These are phyloP conservation scores for Cyclotella cryptica DNA, from an alignment of 108 stramenopile species.

Conservation along the genomic window DNA sequence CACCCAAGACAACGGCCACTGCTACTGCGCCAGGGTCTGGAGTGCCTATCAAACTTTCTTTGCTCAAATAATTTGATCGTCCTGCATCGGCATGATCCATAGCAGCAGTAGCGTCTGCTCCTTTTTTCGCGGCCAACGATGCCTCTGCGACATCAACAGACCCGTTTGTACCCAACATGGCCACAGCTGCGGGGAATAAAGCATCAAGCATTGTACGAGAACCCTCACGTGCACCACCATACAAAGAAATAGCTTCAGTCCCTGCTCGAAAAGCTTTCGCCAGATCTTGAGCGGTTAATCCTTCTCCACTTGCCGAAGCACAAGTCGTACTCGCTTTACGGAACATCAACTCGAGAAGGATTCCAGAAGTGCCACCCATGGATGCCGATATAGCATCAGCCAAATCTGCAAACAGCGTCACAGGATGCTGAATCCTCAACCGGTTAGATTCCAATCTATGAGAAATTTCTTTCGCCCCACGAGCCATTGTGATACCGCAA, in stretches of 20 bases:
- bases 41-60: slow-evolving; percentile 81
- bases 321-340: slow-evolving; percentile 73
- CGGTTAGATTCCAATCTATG: slow-evolving; percentile 57
- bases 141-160: slow-evolving; percentile 55
- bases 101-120: slow-evolving; percentile 88
- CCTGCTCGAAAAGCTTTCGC: slow-evolving; percentile 82
- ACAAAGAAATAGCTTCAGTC: slow-evolving; percentile 87
- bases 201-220: slow-evolving; percentile 98
- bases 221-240: slow-evolving; percentile 93
- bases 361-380: slow-evolving; percentile 98
- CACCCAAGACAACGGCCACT: slow-evolving; percentile 89
- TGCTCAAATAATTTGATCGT: slow-evolving; percentile 93
- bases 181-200: slow-evolving; percentile 80
- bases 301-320: slow-evolving; percentile 40
- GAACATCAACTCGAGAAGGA: slow-evolving; percentile 92
- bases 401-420: slow-evolving; percentile 62
- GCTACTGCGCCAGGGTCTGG: slow-evolving; percentile 98
- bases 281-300: slow-evolving; percentile 61
- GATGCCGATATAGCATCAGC: slow-evolving; percentile 84
- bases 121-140: slow-evolving; percentile 74
- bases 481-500: slow-evolving; percentile 95
- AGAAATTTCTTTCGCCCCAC: slow-evolving; percentile 88
- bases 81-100: slow-evolving; percentile 92
- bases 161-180: slow-evolving; percentile 19
- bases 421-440: slow-evolving; percentile 62